phyloP scores from a whole-genome alignment of 345 rosid genomes.

The Rubroshorea leprosula region DNA sequence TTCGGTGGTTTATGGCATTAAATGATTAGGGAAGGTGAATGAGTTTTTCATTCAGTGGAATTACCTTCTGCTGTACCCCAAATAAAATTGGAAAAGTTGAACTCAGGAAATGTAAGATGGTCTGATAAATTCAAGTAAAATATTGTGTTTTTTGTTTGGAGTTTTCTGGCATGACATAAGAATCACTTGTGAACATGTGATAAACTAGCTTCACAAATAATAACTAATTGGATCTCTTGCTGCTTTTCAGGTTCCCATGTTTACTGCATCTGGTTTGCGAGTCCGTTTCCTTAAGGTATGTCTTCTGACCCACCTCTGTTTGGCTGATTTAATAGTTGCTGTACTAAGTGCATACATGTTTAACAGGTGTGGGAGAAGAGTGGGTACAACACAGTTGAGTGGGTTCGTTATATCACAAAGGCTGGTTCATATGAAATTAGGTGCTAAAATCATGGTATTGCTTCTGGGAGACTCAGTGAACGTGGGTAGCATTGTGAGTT shows the following conservation, averaged over 20 bases:
- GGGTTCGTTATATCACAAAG: conserved; percentile 96
- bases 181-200: too few species aligned
- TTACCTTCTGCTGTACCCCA: too few species aligned
- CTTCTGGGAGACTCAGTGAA: conserved; percentile 5
- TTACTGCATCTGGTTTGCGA: conserved; percentile 95
- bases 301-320: background rate
- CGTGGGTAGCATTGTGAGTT: too few species aligned
- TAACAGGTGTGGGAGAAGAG: conserved; percentile 98
- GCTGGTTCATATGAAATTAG: conserved; percentile 98
- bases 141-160: too few species aligned
- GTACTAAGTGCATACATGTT: conserved; percentile 12
- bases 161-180: too few species aligned
- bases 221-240: background rate
- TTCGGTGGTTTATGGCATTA: too few species aligned
- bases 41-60: too few species aligned
- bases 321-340: background rate
- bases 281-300: conserved; percentile 93
- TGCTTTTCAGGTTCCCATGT: conserved; percentile 85
- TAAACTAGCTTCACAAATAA: too few species aligned
- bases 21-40: too few species aligned
- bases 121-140: too few species aligned
- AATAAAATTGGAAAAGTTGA: too few species aligned
- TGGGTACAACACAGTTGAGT: conserved; percentile 95
- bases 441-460: conserved; percentile 41
- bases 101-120: too few species aligned